phyloP scores from a whole-genome alignment of 2,329 filamentous ascomycete genomes.

The Xylogone sp. region DNA sequence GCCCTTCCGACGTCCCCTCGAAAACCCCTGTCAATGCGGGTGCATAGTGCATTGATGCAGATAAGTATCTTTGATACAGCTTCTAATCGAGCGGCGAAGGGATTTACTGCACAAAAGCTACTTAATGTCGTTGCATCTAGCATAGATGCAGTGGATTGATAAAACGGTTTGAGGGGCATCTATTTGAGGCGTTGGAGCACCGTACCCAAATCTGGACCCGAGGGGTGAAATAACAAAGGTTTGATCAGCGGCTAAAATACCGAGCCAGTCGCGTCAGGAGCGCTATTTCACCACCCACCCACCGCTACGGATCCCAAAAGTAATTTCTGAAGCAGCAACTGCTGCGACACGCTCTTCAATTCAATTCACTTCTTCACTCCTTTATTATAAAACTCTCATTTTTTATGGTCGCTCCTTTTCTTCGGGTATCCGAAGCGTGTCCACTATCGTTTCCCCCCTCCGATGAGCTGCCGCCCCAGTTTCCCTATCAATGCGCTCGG shows the following conservation, averaged over 20 bases:
- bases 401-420: not conserved
- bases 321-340: not conserved
- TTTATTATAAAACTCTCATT: not conserved
- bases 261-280: not conserved
- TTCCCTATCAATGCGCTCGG: conserved; percentile 23
- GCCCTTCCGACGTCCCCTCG: no score
- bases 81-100: no score
- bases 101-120: no score
- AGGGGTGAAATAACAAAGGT: not conserved
- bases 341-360: not conserved
- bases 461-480: conserved; percentile 18
- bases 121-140: not conserved
- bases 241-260: not conserved
- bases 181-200: not conserved
- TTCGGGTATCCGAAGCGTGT: not conserved
- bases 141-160: not conserved
- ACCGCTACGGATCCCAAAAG: not conserved
- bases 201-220: not conserved
- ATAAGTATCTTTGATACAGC: no score
- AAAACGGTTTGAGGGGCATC: not conserved
- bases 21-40: no score
- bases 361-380: not conserved
- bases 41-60: not conserved
- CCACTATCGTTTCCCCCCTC: not conserved
- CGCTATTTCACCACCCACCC: no score